phyloP scores from a whole-genome alignment of 257 asterid genomes.

The Gentiana straminea region DNA sequence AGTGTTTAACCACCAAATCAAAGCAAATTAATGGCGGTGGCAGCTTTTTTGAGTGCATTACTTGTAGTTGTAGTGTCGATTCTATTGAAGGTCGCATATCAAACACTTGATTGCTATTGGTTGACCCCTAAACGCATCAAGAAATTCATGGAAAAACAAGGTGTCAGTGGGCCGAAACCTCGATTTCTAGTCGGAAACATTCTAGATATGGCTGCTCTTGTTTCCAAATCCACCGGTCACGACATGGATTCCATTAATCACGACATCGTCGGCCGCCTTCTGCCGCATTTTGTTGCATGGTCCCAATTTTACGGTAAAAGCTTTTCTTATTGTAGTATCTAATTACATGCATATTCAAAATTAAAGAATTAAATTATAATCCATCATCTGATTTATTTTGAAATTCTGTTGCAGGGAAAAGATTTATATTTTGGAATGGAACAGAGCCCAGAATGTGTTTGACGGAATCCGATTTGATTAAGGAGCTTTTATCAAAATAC shows the following conservation, averaged over 20 bases:
- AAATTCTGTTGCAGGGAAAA: slow-evolving; percentile 36
- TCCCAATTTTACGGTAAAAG: slow-evolving; percentile 52
- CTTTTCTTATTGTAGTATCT: not conserved
- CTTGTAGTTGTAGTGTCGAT: slow-evolving; percentile 16
- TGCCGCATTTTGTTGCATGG: slow-evolving; percentile 80
- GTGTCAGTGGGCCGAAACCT: slow-evolving; percentile 81
- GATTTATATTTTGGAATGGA: slow-evolving; percentile 81
- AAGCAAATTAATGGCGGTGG: slow-evolving; percentile 22
- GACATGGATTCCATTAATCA: slow-evolving; percentile 64
- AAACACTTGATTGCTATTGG: slow-evolving; percentile 50
- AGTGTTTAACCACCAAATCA: not conserved
- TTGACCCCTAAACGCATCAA: slow-evolving; percentile 73
- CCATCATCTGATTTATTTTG: not conserved
- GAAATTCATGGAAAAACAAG: slow-evolving; percentile 68
- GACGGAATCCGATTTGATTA: slow-evolving; percentile 52
- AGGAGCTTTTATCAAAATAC: slow-evolving; percentile 59
- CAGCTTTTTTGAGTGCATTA: slow-evolving; percentile 7
- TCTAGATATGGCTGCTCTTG: slow-evolving; percentile 47
- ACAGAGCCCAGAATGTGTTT: slow-evolving; percentile 77
- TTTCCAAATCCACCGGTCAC: slow-evolving; percentile 47
- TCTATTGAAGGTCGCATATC: slow-evolving; percentile 23
- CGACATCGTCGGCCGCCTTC: slow-evolving; percentile 69
- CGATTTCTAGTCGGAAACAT: slow-evolving; percentile 75
- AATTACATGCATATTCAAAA: not conserved
- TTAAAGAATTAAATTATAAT: not conserved